Base-by-base conservation (phyloP, 2,329 filamentous ascomycete species). In the Cercospora sp. region DNA sequence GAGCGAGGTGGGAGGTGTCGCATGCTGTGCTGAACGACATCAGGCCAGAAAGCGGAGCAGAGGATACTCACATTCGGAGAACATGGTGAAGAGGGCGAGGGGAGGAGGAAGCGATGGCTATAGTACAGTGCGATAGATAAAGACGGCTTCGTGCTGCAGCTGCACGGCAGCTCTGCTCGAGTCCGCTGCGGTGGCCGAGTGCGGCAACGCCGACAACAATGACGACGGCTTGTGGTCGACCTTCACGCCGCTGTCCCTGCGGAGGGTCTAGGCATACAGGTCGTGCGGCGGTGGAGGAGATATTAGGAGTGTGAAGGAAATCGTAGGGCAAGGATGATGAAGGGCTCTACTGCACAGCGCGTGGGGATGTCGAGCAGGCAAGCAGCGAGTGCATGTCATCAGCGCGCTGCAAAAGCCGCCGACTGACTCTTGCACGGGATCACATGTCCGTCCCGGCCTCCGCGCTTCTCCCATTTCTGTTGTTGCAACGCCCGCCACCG, bases 31-130 rank as follows among this genome's bases (percentile, higher is more conserved):
- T 72, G 72, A 34, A 72, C 66, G 70, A 70, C 51, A 71, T 75
- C 77, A 75, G 76, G 77, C 74, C 28, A 66, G 18, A 69, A 32
- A 18, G 59, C 9, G 53, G 26, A n/a, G 53, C 21, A 18, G 61
- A 21, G 45, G 12, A 21, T 24, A 74, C 92, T 83, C 86, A 96
- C 93, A 97, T 89, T 97, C 93, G 67, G 93, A 97, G 82, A 93
- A 93, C 91, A 93, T 93, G 80, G 71, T 72, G 62, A 67, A 63
- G 55, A 32, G 55, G 28, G 26, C 45, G 43, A 45, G 30, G 21
- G 3, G 32, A n/a, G n/a, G 26, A 32, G 16, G 34, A 9, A 63
- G 61, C 28, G 45, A n/a, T 34, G 61, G 32, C 21, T 37, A 61
- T 37, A 16, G 58, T 58, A 58, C 45, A 51, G 45, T n/a, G 53